phyloP scores from a whole-genome alignment of 2,329 filamentous ascomycete species.

The Fusarium chlamydosporum region DNA sequence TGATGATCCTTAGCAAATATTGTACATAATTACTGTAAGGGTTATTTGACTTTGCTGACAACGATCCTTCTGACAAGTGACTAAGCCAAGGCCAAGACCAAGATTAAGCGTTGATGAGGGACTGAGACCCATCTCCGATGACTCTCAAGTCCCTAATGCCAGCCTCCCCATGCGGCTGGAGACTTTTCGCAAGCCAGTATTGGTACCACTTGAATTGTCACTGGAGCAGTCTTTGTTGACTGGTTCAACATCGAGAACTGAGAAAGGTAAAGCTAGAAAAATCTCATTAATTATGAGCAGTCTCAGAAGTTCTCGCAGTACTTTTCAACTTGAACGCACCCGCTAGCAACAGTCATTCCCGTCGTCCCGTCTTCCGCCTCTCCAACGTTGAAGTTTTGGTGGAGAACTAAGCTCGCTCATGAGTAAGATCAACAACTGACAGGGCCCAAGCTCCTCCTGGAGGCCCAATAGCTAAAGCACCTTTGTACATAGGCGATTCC shows the following conservation, averaged over 20 bases:
- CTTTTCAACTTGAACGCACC: neutral
- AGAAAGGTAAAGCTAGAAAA: neutral
- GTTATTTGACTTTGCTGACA: neutral
- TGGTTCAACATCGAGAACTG: neutral
- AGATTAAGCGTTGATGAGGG: neutral
- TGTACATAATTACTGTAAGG: neutral
- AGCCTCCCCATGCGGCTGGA: slow-evolving; percentile 13
- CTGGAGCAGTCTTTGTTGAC: neutral
- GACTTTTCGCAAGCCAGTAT: neutral
- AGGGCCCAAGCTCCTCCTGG: slow-evolving; percentile 26
- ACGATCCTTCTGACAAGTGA: slow-evolving; percentile 11
- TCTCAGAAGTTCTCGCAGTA: neutral
- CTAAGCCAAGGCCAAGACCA: neutral
- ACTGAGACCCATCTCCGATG: neutral
- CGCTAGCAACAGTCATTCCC: slow-evolving; percentile 1
- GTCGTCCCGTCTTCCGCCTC: slow-evolving; percentile 11
- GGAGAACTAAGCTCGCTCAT: slow-evolving; percentile 33
- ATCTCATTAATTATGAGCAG: neutral
- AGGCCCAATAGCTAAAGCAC: neutral
- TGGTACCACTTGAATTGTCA: neutral
- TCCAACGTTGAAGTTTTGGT: slow-evolving; percentile 37
- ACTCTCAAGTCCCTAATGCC: slow-evolving; percentile 17
- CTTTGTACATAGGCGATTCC: slow-evolving; percentile 1
- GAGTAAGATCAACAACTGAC: slow-evolving; percentile 36
- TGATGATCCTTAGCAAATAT: neutral